Evolutionary conservation across 164 flowering plant species (phyloP).

Genomic region (Liquidambar formosana): DNA sequence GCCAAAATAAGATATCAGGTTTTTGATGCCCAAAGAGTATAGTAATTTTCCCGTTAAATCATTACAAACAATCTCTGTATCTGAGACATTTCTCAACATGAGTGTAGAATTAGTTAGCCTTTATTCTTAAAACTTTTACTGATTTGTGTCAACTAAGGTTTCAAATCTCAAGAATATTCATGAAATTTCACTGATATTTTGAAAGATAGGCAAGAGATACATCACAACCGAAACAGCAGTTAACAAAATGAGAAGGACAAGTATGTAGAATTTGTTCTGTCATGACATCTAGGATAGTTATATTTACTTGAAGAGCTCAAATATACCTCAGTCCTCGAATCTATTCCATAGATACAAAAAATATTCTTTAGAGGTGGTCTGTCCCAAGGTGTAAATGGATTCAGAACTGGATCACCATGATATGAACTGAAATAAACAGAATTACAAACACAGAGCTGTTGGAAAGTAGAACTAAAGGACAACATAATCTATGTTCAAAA

Average conservation of each 20-base stretch:
- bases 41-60: too few species aligned
- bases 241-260: background rate
- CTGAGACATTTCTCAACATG: too few species aligned
- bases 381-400: conserved; percentile 98
- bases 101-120: too few species aligned
- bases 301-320: conserved; percentile 7
- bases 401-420: conserved; percentile 88
- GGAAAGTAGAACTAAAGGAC: background rate
- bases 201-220: background rate
- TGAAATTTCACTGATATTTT: background rate
- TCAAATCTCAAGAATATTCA: background rate
- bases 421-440: conserved; percentile 68
- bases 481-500: conserved; percentile 1
- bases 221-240: background rate
- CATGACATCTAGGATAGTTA: background rate
- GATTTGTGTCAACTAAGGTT: background rate
- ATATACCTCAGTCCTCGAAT: conserved; percentile 84
- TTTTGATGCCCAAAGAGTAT: too few species aligned
- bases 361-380: conserved; percentile 97
- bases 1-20: too few species aligned
- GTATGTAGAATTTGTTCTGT: background rate
- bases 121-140: too few species aligned
- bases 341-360: conserved; percentile 91
- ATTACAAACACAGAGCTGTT: background rate
- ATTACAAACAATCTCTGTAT: too few species aligned